Evolutionary conservation across 2,329 filamentous ascomycete genomes (phyloP).

Genomic region (Periconia sp.): DNA sequence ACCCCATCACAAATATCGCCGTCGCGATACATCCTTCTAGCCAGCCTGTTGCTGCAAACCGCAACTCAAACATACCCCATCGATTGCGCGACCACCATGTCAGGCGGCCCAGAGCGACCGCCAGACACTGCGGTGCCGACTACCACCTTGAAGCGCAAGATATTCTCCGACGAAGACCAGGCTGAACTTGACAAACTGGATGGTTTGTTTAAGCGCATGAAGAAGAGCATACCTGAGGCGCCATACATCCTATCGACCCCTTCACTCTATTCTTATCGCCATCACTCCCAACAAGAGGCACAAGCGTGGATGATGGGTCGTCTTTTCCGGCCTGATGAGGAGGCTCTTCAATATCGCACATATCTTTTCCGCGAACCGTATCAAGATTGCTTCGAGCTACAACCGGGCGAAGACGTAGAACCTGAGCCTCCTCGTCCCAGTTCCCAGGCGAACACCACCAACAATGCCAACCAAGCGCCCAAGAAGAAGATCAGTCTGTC

Average conservation of each 20-base stretch:
- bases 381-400: conserved; percentile 49
- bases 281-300: conserved; percentile 45
- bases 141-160: conserved; percentile 31
- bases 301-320: conserved; percentile 50
- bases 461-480: conserved; percentile 44
- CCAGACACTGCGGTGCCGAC: conserved; percentile 24
- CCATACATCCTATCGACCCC: conserved; percentile 54
- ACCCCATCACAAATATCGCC: conserved; percentile 6
- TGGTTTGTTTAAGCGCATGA: conserved; percentile 46
- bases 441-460: conserved; percentile 34
- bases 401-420: conserved; percentile 58
- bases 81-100: conserved; percentile 26
- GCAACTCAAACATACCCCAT: background rate
- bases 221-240: conserved; percentile 42
- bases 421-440: conserved; percentile 47
- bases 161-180: conserved; percentile 30
- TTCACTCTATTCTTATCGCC: conserved; percentile 47
- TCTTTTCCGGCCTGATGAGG: conserved; percentile 58
- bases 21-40: background rate
- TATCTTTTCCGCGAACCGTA: conserved; percentile 61
- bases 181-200: conserved; percentile 46
- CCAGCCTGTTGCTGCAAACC: background rate
- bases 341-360: conserved; percentile 64
- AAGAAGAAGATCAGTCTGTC: conserved; percentile 66
- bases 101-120: conserved; percentile 25